Percentiles rank a stretch among this genome's conserved stretches.
phyloP scores from a whole-genome alignment of 352 stramenopile genomes.

The Phytophthora citricola region DNA sequence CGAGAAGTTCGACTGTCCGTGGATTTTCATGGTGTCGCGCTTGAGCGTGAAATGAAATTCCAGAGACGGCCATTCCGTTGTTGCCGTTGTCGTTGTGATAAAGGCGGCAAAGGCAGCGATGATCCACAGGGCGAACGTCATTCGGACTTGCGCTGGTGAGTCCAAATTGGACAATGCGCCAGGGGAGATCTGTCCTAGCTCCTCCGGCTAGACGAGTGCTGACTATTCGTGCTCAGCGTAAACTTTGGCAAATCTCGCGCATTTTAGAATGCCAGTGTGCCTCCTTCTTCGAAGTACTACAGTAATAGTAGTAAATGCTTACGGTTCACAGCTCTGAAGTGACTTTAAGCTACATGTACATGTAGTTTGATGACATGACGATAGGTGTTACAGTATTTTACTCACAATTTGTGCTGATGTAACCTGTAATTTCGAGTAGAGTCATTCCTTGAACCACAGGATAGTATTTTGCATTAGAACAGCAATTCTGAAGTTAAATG shows the following conservation, averaged over 20 bases:
- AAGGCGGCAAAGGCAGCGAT: not conserved
- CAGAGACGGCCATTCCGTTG: constrained; percentile 29
- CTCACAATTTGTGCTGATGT: no score
- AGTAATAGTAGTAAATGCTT: no score
- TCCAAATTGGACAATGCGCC: constrained; percentile 1
- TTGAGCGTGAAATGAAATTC: constrained; percentile 41
- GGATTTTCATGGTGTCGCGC: constrained; percentile 35
- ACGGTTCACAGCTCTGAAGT: no score
- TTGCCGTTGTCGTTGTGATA: not conserved
- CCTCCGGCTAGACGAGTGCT: not conserved
- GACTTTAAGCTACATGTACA: no score
- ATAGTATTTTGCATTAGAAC: not conserved
- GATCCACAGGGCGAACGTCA: not conserved
- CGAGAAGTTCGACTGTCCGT: constrained; percentile 30
- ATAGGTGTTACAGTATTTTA: no score
- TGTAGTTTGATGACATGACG: no score
- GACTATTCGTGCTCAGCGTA: not conserved
- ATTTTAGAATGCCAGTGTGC: no score
- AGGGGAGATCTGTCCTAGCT: not conserved
- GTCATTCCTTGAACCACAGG: not conserved
- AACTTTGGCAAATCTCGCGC: constrained; percentile 4
- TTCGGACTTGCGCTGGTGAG: not conserved
- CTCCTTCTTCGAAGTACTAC: no score
- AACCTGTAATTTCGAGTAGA: no score
- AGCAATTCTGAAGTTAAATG: no score